phyloP scores from a whole-genome alignment of 306 rosid species.

The Elaeagnus macrophylla region DNA sequence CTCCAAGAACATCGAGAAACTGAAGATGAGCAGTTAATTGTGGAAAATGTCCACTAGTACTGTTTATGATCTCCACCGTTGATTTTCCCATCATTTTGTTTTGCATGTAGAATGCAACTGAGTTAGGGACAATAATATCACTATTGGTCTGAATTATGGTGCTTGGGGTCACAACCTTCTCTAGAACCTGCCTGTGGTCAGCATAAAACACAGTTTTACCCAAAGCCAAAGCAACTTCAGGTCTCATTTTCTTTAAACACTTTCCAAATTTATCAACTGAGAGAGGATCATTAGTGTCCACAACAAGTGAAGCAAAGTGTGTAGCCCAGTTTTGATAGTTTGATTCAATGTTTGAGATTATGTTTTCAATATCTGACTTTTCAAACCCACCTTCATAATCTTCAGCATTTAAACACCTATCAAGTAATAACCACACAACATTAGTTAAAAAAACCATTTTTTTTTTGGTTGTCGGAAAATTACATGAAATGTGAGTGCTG shows the following conservation, averaged over 20 bases:
- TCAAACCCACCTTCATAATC: slow-evolving; percentile 79
- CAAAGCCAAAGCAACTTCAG: slow-evolving; percentile 37
- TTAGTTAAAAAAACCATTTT: too few species aligned
- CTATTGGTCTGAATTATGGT: slow-evolving; percentile 49
- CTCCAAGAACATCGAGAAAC: slow-evolving; percentile 53
- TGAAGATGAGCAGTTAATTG: slow-evolving; percentile 60
- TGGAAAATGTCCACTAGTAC: slow-evolving; percentile 65
- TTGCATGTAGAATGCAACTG: slow-evolving; percentile 54
- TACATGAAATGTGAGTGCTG: too few species aligned
- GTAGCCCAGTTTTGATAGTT: slow-evolving; percentile 53
- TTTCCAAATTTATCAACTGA: slow-evolving; percentile 45
- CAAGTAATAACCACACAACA: neutral
- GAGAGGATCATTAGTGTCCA: slow-evolving; percentile 46
- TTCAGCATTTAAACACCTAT: slow-evolving; percentile 55
- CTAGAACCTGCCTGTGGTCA: slow-evolving; percentile 58
- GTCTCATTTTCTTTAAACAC: slow-evolving; percentile 48
- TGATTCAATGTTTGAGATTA: slow-evolving; percentile 44
- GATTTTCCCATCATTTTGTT: slow-evolving; percentile 54
- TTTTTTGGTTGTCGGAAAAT: too few species aligned
- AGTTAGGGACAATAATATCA: slow-evolving; percentile 53
- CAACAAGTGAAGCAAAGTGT: slow-evolving; percentile 34
- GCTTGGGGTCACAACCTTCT: slow-evolving; percentile 63
- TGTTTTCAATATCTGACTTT: slow-evolving; percentile 40
- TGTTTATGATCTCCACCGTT: slow-evolving; percentile 43
- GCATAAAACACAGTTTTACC: slow-evolving; percentile 55